Percentiles rank a stretch among this genome's conserved stretches.
These are phyloP conservation scores for Daldinia bambusicola DNA, from an alignment of 495 filamentous ascomycete species.

Conservation along the genomic window DNA sequence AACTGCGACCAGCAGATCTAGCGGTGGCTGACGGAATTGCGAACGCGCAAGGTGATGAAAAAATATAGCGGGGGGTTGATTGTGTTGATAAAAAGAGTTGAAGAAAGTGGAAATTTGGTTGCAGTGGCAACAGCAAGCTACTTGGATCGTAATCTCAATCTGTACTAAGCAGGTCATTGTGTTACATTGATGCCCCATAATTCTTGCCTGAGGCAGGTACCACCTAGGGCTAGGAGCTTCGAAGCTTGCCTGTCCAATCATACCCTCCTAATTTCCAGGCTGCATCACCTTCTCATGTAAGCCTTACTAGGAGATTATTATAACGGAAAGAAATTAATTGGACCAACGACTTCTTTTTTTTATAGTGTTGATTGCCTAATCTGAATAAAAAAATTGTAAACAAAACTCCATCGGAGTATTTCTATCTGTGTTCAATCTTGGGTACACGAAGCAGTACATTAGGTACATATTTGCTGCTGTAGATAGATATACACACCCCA, in stretches of 20 bases:
- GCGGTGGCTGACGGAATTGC: conserved; percentile 11
- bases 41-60: conserved; percentile 15
- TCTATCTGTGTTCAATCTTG: too few species aligned
- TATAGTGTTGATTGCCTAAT: too few species aligned
- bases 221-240: background rate
- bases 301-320: background rate
- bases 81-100: conserved; percentile 38
- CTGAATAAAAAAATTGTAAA: background rate
- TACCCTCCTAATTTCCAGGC: conserved; percentile 12
- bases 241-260: background rate
- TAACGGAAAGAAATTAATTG: background rate
- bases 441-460: too few species aligned
- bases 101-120: conserved; percentile 38
- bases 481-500: background rate
- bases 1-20: conserved; percentile 8
- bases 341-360: background rate
- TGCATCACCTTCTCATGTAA: conserved; percentile 2
- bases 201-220: background rate
- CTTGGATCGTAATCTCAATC: background rate
- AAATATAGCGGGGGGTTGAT: conserved; percentile 29
- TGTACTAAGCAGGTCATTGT: conserved; percentile 13
- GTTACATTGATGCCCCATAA: conserved; percentile 18
- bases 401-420: conserved; percentile 8
- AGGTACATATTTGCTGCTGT: background rate
- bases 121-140: conserved; percentile 41